A percentile compares a stretch with the other conserved stretches of the same genome.
phyloP scores from a whole-genome alignment of 176 grass and related monocot genomes.

The Ensete ventricosum region DNA sequence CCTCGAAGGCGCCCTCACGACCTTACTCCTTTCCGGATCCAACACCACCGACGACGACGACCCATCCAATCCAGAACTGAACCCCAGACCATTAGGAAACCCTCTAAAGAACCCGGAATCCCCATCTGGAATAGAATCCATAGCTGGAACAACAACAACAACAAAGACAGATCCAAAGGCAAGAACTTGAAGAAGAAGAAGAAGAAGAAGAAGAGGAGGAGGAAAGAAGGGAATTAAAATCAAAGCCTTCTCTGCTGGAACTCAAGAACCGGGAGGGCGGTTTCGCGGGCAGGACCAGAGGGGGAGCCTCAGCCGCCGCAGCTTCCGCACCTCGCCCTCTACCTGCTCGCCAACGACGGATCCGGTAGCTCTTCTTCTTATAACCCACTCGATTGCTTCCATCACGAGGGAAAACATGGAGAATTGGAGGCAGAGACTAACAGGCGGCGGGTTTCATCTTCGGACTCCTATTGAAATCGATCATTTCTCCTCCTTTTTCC shows the following conservation, averaged over 20 bases:
- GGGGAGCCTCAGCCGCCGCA: constrained; percentile 41
- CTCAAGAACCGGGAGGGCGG: constrained; percentile 70
- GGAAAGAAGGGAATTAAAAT: neutral
- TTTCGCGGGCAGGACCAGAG: constrained; percentile 74
- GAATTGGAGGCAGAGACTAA: constrained; percentile 1
- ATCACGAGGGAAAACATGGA: constrained; percentile 18
- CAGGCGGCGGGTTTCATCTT: constrained; percentile 48
- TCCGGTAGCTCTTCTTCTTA: constrained; percentile 10
- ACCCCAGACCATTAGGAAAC: neutral
- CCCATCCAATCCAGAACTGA: neutral
- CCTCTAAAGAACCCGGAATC: constrained; percentile 17
- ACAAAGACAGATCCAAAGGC: neutral
- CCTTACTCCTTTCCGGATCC: neutral
- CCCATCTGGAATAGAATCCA: neutral
- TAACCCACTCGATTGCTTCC: constrained; percentile 33
- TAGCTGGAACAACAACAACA: constrained; percentile 10
- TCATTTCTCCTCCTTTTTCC: constrained; percentile 27
- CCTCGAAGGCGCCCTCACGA: neutral
- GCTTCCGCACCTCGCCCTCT: constrained; percentile 35
- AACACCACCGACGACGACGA: constrained; percentile 16
- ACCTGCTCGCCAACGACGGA: constrained; percentile 10
- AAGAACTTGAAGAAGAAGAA: neutral
- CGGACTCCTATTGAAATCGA: constrained; percentile 37
- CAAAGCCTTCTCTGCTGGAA: constrained; percentile 6
- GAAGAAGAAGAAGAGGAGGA: neutral